These are phyloP conservation scores for Rhynchospora pubera DNA, from an alignment of 176 grass and related monocot genomes.

Conservation along the genomic window DNA sequence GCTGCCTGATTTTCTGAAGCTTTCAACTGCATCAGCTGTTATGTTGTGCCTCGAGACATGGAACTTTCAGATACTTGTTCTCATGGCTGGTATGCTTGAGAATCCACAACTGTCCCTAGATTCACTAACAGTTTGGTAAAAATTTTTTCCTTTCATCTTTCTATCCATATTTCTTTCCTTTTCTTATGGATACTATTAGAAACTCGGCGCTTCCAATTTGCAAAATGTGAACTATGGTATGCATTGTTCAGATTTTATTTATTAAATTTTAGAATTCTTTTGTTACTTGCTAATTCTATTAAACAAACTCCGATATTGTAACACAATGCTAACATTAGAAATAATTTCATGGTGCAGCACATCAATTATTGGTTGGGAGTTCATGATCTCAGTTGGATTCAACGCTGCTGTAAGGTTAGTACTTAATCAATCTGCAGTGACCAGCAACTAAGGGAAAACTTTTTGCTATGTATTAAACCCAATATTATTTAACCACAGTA, in stretches of 20 bases:
- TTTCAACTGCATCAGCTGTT: slow-evolving; percentile 68
- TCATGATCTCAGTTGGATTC: slow-evolving; percentile 93
- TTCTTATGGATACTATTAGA: not conserved
- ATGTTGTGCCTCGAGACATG: slow-evolving; percentile 91
- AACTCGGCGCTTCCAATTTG: not conserved
- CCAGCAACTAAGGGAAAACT: not conserved
- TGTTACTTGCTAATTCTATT: not conserved
- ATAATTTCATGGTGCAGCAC: slow-evolving; percentile 45
- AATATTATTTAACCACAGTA: not conserved
- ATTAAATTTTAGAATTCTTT: not conserved
- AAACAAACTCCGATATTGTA: not conserved
- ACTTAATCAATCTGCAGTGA: not conserved
- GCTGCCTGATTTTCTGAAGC: slow-evolving; percentile 52
- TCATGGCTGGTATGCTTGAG: slow-evolving; percentile 71
- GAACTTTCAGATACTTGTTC: slow-evolving; percentile 90
- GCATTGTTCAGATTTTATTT: not conserved
- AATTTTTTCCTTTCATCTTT: not conserved
- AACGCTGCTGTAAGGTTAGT: slow-evolving; percentile 77
- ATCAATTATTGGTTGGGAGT: slow-evolving; percentile 63
- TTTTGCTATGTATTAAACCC: not conserved
- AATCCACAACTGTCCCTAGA: slow-evolving; percentile 69
- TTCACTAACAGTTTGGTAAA: slow-evolving; percentile 81
- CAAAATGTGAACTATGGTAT: not conserved
- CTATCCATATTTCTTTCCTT: not conserved
- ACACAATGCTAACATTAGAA: not conserved